These are phyloP conservation scores for Neopestalotiopsis rosae DNA, from an alignment of 2,329 filamentous ascomycete species.

Conservation along the genomic window DNA sequence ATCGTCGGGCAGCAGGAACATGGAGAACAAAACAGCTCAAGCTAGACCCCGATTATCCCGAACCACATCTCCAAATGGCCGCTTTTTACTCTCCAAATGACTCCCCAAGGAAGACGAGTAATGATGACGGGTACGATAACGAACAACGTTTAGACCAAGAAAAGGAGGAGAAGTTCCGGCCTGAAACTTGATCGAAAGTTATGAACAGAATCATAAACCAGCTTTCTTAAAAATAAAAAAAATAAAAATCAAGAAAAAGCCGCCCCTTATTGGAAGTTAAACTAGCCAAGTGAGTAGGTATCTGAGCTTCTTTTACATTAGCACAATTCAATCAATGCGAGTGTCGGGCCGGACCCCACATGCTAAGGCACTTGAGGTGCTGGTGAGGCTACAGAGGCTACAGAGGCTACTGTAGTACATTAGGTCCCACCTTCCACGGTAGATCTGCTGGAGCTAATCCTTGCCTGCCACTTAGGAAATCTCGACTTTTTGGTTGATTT, in stretches of 20 bases:
- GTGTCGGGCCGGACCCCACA: neutral
- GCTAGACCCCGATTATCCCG: neutral
- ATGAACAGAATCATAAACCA: neutral
- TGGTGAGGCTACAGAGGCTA: neutral
- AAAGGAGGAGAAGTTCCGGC: neutral
- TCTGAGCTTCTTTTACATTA: neutral
- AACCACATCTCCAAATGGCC: neutral
- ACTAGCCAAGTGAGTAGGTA: neutral
- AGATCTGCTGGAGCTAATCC: slow-evolving; percentile 14
- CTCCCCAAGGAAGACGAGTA: neutral
- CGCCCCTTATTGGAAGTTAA: slow-evolving; percentile 1
- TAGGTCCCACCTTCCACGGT: neutral
- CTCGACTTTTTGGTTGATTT: neutral
- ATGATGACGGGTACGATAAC: neutral
- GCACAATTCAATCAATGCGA: neutral
- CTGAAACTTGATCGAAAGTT: neutral
- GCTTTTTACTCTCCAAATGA: neutral
- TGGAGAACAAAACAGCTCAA: neutral
- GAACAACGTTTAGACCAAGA: neutral
- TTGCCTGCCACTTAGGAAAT: slow-evolving; percentile 4
- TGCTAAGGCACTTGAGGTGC: neutral
- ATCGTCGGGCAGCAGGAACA: neutral
- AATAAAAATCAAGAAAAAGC: neutral
- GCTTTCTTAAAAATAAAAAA: neutral
- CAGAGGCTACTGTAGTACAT: neutral